Conservation (phyloP, 805 yeast species). For the Wickerhamiella vanderwaltii region DNA sequence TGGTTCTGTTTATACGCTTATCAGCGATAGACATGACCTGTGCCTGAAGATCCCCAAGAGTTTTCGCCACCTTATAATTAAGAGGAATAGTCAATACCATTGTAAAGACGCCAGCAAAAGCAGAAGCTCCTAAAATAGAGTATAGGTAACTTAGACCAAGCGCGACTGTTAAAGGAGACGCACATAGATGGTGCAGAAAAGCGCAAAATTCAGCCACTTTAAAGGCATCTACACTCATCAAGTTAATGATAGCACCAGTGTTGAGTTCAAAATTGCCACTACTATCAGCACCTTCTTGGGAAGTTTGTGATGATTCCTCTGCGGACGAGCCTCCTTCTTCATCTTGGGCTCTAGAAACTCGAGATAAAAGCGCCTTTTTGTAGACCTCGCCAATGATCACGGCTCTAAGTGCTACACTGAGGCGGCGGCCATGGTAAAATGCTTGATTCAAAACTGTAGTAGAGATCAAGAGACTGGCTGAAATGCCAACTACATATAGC, state of each 20-base stretch:
- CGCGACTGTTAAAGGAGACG: slow-evolving; percentile 55
- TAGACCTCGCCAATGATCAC: not conserved
- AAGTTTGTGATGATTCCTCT: too few relatives aligned
- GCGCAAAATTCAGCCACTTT: slow-evolving; percentile 91
- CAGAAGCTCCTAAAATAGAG: slow-evolving; percentile 71
- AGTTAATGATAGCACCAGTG: slow-evolving; percentile 82
- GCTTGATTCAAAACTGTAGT: not conserved
- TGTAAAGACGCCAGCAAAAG: slow-evolving; percentile 63
- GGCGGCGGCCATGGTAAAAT: not conserved
- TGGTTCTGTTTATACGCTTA: slow-evolving; percentile 78
- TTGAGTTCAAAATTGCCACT: not conserved
- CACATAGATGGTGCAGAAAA: slow-evolving; percentile 71
- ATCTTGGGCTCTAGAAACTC: too few relatives aligned
- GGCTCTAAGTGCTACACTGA: not conserved
- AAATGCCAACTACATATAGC: not conserved
- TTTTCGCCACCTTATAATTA: slow-evolving; percentile 51
- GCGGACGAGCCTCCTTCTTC: too few relatives aligned
- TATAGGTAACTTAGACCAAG: slow-evolving; percentile 59
- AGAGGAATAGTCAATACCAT: slow-evolving; percentile 58
- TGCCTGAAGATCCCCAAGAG: slow-evolving; percentile 56
- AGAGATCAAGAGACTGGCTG: not conserved
- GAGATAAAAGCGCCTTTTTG: slow-evolving; percentile 24
- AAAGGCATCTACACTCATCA: slow-evolving; percentile 90
- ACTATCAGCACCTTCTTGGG: too few relatives aligned
- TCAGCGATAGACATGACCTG: slow-evolving; percentile 72